Evolutionary conservation across 1,284 basidiomycete species (phyloP), one percentile per base, ranked within the genome.

Genomic region (Ganoderma leucocontextum): DNA sequence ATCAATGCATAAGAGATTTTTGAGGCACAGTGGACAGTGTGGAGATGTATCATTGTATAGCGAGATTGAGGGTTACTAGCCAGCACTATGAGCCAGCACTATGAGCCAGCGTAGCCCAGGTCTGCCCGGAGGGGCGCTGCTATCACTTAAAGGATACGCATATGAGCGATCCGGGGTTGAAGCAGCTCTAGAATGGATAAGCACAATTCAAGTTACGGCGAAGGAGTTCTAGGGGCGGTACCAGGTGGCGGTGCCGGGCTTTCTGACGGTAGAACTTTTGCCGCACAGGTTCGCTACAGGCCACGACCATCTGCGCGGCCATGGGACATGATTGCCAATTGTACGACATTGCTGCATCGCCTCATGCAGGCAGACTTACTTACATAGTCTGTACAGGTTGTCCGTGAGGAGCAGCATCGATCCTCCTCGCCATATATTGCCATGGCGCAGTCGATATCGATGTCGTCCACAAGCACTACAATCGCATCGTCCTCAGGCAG

Each of bases 281-380:
- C n/a, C n/a, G n/a, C 15, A 55, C 52, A 33, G 52, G 29, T 35
- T 55, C 25, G 52, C 52, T 19, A 4, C 39, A 8, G 13, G 1
- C 39, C 33, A 12, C 29, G 2, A 33, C 29, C 52, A 53, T 39
- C 52, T 53, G 52, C 52, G 52, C 12, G n/a, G 39, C 39, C 22
- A n/a, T 53, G 2, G 10, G 33, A 55, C 52, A 35, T 15, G 22
- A 55, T 55, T 55, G 52, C 52, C 52, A 55, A 55, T 55, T 55
- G 29, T 17, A 55, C 52, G 29, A 35, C 52, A 17, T 19, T 15
- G 29, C 52, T 55, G 52, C 52, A 55, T 35, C 25, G 52, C 52
- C 52, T 55, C 17, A 12, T 8, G 52, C 29, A 29, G 1, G 4
- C 22, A 25, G 22, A 25, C 10, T 4, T 22, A 49, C 22, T 47